Base-by-base conservation (phyloP, 331 rosid species). In the Malus hybrid region DNA sequence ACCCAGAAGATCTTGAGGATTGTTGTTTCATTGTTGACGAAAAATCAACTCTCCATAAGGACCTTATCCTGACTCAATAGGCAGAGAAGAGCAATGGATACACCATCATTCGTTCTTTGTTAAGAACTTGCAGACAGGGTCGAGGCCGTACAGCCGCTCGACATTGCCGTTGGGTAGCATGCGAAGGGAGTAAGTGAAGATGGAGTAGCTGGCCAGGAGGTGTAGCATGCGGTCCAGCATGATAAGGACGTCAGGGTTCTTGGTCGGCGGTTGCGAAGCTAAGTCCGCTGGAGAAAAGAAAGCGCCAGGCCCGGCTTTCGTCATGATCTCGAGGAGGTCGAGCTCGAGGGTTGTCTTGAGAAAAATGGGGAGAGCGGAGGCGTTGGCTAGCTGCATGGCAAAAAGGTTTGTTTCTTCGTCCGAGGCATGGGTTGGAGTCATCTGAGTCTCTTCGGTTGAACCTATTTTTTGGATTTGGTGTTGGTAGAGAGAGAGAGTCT, bases 41-140 rank as follows among this genome's bases (percentile, higher is more conserved):
- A 56, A 56, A 2, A 28, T 20, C 98, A 93, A 87, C 96, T 93
- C 82, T 93, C 98, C 89, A 93, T 82, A 82, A 93, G 93, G 44
- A 91, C 84, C 77, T 91, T 94, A 68, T 91, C 98, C 36, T 94
- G 96, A 63, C 91, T 93, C 98, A 93, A 89, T 83, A 93, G 97
- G 70, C 80, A 82, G 10, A 91, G 96, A 71, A 96, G 77, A 71
- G 95, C 85, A 52, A 91, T 56, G 18, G 98, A 91, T 34, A 94
- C 97, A 19, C 93, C 98, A 33, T 94, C 90, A 34, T 90, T 91
- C 84, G 24, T 22, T 22, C 24, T 22, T 22, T 22, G 24, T 22
- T 22, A 22, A 22, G 24, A 22, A 22, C 24, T 22, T 22, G 24
- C 24, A 22, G 24, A 22, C 24, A 22, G 24, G 24, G 24, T 22